Conservation (phyloP, 2,329 filamentous ascomycete species). For the Dactylellina parvicollis region DNA sequence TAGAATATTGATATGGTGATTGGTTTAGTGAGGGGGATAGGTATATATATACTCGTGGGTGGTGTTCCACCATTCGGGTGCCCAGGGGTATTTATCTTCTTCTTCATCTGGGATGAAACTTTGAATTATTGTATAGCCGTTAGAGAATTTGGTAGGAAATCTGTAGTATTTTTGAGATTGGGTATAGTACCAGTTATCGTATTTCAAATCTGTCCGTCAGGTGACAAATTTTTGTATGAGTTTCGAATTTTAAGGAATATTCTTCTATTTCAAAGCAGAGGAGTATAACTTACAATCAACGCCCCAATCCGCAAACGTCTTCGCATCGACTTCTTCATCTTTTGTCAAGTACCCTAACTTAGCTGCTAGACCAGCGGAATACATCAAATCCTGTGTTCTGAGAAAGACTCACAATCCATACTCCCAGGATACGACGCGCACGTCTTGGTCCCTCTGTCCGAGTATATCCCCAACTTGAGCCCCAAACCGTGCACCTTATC, state of each 20-base stretch:
- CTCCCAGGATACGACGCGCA: slow-evolving; percentile 70
- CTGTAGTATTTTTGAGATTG: no score
- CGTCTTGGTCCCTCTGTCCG: slow-evolving; percentile 66
- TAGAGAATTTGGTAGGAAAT: no score
- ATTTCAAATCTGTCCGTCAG: slow-evolving; percentile 65
- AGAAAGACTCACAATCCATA: slow-evolving; percentile 65
- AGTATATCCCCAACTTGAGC: slow-evolving; percentile 73
- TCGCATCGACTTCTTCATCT: slow-evolving; percentile 50
- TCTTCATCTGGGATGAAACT: slow-evolving; percentile 50
- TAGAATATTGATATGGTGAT: slow-evolving; percentile 62
- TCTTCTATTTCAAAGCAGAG: neutral
- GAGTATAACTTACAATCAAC: slow-evolving; percentile 65
- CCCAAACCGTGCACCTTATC: slow-evolving; percentile 68
- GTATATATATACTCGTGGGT: slow-evolving; percentile 34
- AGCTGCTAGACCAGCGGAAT: no score
- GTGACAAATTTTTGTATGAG: no score
- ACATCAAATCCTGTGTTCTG: neutral
- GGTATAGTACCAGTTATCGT: slow-evolving; percentile 70
- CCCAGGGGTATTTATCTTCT: slow-evolving; percentile 52
- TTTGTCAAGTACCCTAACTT: neutral
- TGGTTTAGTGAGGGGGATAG: slow-evolving; percentile 60
- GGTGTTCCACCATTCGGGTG: slow-evolving; percentile 40
- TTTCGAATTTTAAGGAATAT: neutral
- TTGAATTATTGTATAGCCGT: no score
- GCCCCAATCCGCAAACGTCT: slow-evolving; percentile 69